Evolutionary conservation across 2,329 filamentous ascomycete species (phyloP), one percentile per base, ranked within the genome.

Genomic region (Daldinia eschscholtzii): DNA sequence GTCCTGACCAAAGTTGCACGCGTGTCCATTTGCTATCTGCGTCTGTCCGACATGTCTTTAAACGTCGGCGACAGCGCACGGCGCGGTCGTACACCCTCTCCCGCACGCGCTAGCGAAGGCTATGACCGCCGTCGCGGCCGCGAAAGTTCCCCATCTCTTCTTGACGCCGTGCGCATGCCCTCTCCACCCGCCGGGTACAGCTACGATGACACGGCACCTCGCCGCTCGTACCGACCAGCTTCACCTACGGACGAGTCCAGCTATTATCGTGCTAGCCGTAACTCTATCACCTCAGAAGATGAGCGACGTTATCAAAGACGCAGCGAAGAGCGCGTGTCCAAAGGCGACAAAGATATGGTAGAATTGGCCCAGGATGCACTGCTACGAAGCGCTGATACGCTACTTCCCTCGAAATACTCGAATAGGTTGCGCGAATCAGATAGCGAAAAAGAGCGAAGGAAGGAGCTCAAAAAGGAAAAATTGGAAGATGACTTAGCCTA

Each of bases 401-500:
- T 79, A 15, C 62, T 78, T 44, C 76, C 76, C 5, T 75, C 77
- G 23, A 79, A 78, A 48, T 78, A 78, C 56, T 72, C 73, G 9
- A 70, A 65, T 42, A 77, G 75, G 64, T 37, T 74, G 4, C 74
- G 73, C 60, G 71, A 78, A 60, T 74, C 74, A 7, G 77, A 79
- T 55, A 73, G 71, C 12, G 79, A 80, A 58, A 76, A 77, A 60
- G 78, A 78, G 64, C 72, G 72, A 48, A 79, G 74, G 57, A 80
- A 78, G 61, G 72, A 75, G 64, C 73, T 76, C 28, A 80, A 77
- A 65, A 79, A 78, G 68, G 76, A 77, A 58, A 76, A 65, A 30
- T 58, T 77, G n/a, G 83, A 85, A 33, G 83, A 85, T 3, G 83
- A 86, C 64, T 77, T 88, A 9, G 85, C 85, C 3, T 88, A 88